phyloP scores from a whole-genome alignment of 2,329 filamentous ascomycete genomes.

The Botrytis hyacinthi region DNA sequence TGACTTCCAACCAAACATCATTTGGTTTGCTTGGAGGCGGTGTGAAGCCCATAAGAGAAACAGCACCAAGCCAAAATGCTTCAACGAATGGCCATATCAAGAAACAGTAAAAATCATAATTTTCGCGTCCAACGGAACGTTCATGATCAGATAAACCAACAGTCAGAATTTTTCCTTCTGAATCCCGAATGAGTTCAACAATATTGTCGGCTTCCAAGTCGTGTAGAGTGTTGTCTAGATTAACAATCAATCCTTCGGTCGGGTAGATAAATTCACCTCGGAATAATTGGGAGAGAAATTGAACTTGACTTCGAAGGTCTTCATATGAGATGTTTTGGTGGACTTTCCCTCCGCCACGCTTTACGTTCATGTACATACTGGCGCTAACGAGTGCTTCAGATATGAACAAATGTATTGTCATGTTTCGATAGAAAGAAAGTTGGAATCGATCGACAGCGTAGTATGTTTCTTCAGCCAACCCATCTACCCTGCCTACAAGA shows the following conservation, averaged over 20 bases:
- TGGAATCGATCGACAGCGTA: slow-evolving; percentile 96
- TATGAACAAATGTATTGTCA: slow-evolving; percentile 98
- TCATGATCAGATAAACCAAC: slow-evolving; percentile 77
- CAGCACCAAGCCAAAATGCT: slow-evolving; percentile 85
- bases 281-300: slow-evolving; percentile 91
- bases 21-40: slow-evolving; percentile 56
- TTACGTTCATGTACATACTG: slow-evolving; percentile 86
- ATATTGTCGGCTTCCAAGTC: slow-evolving; percentile 78
- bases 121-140: slow-evolving; percentile 77
- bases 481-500: slow-evolving; percentile 76
- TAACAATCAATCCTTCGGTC: slow-evolving; percentile 75
- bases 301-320: slow-evolving; percentile 73
- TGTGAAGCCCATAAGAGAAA: slow-evolving; percentile 82
- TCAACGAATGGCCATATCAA: slow-evolving; percentile 98
- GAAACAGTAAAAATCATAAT: slow-evolving; percentile 99
- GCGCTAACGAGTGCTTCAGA: slow-evolving; percentile 87
- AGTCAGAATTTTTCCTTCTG: slow-evolving; percentile 55
- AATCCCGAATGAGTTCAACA: slow-evolving; percentile 62
- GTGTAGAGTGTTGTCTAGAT: slow-evolving; percentile 75
- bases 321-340: slow-evolving; percentile 75
- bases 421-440: slow-evolving; percentile 96
- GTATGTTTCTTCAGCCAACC: slow-evolving; percentile 85
- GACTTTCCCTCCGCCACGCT: slow-evolving; percentile 80
- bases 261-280: slow-evolving; percentile 96
- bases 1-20: slow-evolving; percentile 75